phyloP scores from a whole-genome alignment of 1,284 basidiomycete species.

The Hemileia vastatrix region DNA sequence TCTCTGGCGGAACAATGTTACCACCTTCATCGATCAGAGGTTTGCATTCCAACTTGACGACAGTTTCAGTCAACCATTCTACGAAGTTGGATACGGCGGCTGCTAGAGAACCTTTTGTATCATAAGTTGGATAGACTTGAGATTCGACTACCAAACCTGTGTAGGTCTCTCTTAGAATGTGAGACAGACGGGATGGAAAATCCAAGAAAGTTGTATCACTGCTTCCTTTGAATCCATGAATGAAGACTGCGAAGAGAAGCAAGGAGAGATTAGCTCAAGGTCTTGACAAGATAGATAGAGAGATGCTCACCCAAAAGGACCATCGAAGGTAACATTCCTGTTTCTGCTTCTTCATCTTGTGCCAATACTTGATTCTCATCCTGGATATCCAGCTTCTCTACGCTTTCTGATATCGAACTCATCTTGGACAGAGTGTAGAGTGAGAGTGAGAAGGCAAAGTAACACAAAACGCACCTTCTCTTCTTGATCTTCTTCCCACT shows the following conservation, averaged over 20 bases:
- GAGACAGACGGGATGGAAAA: constrained; percentile 66
- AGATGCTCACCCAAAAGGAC: not conserved
- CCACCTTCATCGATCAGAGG: constrained; percentile 27
- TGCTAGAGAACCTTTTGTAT: constrained; percentile 51
- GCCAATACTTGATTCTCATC: too few species aligned
- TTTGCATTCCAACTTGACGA: constrained; percentile 69
- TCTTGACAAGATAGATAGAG: too few species aligned
- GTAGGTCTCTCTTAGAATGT: constrained; percentile 55
- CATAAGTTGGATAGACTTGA: constrained; percentile 76
- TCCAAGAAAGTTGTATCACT: constrained; percentile 64
- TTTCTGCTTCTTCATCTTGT: too few species aligned
- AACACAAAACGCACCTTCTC: too few species aligned
- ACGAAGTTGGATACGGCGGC: constrained; percentile 30
- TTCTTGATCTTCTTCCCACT: too few species aligned
- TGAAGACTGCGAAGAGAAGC: constrained; percentile 4
- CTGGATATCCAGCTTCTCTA: too few species aligned
- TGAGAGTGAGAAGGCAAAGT: too few species aligned
- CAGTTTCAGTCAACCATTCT: constrained; percentile 53
- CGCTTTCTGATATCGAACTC: too few species aligned
- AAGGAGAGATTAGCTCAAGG: too few species aligned
- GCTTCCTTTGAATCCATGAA: constrained; percentile 57
- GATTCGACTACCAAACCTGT: constrained; percentile 57
- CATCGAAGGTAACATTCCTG: not conserved
- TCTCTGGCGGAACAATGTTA: constrained; percentile 12
- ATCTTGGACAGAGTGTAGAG: too few species aligned